Percentiles rank a stretch among this genome's conserved stretches.
Conservation (phyloP, 768 basidiomycete genomes). For the Ramaria rubella region DNA sequence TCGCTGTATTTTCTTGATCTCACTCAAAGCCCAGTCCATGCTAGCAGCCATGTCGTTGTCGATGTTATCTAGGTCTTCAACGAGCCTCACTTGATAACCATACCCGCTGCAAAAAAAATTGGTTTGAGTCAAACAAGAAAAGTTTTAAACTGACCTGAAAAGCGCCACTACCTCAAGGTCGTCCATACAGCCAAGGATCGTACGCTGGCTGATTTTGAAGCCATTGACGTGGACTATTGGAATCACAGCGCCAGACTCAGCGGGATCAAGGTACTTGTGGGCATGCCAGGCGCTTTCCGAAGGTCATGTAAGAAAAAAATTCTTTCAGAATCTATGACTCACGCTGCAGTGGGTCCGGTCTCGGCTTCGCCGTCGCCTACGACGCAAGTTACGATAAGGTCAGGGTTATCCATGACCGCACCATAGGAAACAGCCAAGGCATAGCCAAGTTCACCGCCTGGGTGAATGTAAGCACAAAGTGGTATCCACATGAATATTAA, state of each 20-base stretch:
- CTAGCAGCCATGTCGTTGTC: slow-evolving; percentile 76
- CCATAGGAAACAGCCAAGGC: slow-evolving; percentile 83
- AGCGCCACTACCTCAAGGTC: slow-evolving; percentile 70
- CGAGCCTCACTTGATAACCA: slow-evolving; percentile 84
- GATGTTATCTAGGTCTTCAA: slow-evolving; percentile 58
- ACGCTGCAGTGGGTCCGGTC: slow-evolving; percentile 67
- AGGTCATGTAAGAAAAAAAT: background rate
- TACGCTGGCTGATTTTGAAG: slow-evolving; percentile 87
- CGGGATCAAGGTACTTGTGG: slow-evolving; percentile 86
- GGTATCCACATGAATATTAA: background rate
- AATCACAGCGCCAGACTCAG: slow-evolving; percentile 85
- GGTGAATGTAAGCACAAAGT: background rate
- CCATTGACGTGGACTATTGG: slow-evolving; percentile 86
- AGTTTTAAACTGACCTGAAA: slow-evolving; percentile 50
- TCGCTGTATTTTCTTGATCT: slow-evolving; percentile 71
- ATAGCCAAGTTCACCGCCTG: slow-evolving; percentile 73
- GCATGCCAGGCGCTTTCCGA: slow-evolving; percentile 69
- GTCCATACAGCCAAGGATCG: slow-evolving; percentile 88
- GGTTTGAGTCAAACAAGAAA: slow-evolving; percentile 4
- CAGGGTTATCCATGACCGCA: slow-evolving; percentile 85
- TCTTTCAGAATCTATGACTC: slow-evolving; percentile 7
- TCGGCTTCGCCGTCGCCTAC: slow-evolving; percentile 89
- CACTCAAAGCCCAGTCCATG: slow-evolving; percentile 71
- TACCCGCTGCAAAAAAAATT: slow-evolving; percentile 45
- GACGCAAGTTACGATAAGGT: slow-evolving; percentile 73